These are phyloP conservation scores for Xylariaceae sp. DNA, from an alignment of 2,329 filamentous ascomycete species.

Conservation along the genomic window DNA sequence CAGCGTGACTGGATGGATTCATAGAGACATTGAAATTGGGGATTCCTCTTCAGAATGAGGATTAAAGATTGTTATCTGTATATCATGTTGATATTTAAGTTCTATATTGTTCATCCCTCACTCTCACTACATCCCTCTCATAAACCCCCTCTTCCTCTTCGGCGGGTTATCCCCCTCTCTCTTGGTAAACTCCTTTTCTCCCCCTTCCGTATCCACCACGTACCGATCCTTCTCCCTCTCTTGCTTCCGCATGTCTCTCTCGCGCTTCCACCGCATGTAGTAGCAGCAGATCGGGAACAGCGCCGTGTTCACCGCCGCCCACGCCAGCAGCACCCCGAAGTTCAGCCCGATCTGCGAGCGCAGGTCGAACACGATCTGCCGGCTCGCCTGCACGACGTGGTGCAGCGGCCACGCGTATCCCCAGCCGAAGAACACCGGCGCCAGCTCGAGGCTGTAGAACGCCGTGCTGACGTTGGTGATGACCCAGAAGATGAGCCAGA, in stretches of 20 bases:
- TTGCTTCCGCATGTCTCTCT: conserved; percentile 22
- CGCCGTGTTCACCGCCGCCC: conserved; percentile 47
- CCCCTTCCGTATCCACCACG: conserved; percentile 19
- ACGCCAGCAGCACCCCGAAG: conserved; percentile 56
- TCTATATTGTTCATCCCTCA: neutral
- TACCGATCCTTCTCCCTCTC: conserved; percentile 24
- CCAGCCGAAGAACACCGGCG: conserved; percentile 56
- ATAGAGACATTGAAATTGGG: no score
- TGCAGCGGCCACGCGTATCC: conserved; percentile 62
- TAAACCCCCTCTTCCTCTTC: conserved; percentile 27
- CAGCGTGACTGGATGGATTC: no score
- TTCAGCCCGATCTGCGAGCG: conserved; percentile 55
- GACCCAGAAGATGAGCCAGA: conserved; percentile 66
- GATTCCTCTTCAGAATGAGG: no score
- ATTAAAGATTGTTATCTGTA: neutral
- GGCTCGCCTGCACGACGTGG: conserved; percentile 54
- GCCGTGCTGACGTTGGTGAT: conserved; percentile 59
- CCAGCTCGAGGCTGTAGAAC: conserved; percentile 57
- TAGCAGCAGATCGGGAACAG: conserved; percentile 48
- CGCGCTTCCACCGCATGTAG: conserved; percentile 37
- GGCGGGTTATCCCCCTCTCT: conserved; percentile 23
- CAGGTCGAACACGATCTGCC: conserved; percentile 58
- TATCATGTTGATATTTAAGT: neutral
- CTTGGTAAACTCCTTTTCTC: conserved; percentile 24
- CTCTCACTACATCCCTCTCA: conserved; percentile 26